A percentile compares a stretch with the other conserved stretches of the same genome.
phyloP scores from a whole-genome alignment of 768 basidiomycete genomes.

The Tricholoma bakamatsutake region DNA sequence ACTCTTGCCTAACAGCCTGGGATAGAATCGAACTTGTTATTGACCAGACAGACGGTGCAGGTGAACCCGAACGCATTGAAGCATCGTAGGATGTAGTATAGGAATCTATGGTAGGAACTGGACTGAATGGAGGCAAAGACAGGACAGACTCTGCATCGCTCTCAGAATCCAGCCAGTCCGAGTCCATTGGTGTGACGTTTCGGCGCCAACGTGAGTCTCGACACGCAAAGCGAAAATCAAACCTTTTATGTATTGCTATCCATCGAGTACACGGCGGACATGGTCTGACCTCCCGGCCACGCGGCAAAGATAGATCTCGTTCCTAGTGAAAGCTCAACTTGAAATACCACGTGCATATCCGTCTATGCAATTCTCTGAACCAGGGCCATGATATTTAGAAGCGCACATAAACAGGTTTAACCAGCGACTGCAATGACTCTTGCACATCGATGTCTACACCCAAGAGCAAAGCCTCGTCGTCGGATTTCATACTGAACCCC shows the following conservation, averaged over 20 bases:
- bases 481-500: no score
- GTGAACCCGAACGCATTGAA: constrained; percentile 62
- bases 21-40: constrained; percentile 58
- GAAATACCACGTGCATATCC: not conserved
- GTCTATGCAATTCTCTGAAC: no score
- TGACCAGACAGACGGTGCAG: constrained; percentile 63
- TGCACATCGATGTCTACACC: no score
- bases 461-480: no score
- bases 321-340: not conserved
- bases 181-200: not conserved
- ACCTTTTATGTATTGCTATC: not conserved
- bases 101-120: constrained; percentile 35
- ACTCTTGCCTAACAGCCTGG: constrained; percentile 56
- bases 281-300: constrained; percentile 3
- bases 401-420: no score
- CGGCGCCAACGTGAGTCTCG: not conserved
- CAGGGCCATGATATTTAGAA: no score
- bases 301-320: constrained; percentile 1
- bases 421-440: no score
- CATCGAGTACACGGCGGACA: constrained; percentile 1
- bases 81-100: constrained; percentile 55
- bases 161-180: constrained; percentile 14
- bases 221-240: not conserved
- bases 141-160: constrained; percentile 39
- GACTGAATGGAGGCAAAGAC: constrained; percentile 34